These are phyloP conservation scores for Xylaria grammica DNA, from an alignment of 495 filamentous ascomycete species.

Conservation along the genomic window DNA sequence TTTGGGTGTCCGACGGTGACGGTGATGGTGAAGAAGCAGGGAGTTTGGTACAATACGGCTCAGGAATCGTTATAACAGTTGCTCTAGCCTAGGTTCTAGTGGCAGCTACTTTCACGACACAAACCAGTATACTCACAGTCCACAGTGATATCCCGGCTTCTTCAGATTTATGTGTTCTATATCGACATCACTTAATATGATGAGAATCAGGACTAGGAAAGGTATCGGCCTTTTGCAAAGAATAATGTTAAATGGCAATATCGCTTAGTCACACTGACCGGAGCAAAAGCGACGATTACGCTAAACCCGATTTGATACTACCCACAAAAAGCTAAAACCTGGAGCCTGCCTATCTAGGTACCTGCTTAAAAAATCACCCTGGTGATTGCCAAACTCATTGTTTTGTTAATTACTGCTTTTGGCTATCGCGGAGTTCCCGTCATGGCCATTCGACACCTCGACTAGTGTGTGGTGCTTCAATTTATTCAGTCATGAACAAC, in stretches of 20 bases:
- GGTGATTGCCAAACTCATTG: slow-evolving; percentile 20
- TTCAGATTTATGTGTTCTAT: neutral
- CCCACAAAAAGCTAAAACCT: no score
- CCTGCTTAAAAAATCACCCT: slow-evolving; percentile 18
- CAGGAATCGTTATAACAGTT: neutral
- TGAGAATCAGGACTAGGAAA: no score
- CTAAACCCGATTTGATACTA: no score
- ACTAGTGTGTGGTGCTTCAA: neutral
- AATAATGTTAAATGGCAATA: no score
- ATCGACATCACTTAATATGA: no score
- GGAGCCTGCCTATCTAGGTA: no score
- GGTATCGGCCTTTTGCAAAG: no score
- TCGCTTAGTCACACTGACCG: no score
- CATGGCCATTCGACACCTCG: neutral
- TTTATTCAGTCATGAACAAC: neutral
- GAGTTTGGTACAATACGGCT: neutral
- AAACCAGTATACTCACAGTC: neutral
- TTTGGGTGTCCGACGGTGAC: neutral
- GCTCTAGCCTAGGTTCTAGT: neutral
- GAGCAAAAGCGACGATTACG: no score
- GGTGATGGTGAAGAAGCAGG: neutral
- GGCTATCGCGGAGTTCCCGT: neutral
- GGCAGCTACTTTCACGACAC: neutral
- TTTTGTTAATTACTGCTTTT: slow-evolving; percentile 21
- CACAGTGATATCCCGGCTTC: neutral